Base-by-base conservation (phyloP, 495 filamentous ascomycete species). In the Chlorociboria aeruginascens region DNA sequence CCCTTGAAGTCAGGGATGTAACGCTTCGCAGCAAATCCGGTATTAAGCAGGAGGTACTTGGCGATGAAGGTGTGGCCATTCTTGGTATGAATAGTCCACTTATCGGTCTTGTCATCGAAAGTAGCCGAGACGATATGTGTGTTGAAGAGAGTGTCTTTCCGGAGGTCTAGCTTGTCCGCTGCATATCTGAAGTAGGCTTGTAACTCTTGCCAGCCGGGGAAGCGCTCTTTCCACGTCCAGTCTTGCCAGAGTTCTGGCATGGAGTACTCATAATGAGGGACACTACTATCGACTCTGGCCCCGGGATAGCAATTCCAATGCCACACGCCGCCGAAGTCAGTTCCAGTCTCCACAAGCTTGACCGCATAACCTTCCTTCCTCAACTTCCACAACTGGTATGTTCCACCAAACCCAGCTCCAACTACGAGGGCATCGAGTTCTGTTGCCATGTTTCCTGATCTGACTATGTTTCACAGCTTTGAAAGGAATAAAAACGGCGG, bases 201-300 rank as follows among this genome's bases (percentile, higher is more conserved):
- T 0, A 71, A 58, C 51, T 71, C 69, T 3, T 55, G 36, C 37
- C 54, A 60, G 9, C 51, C 59, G 0, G 67, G 64, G 46, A 67
- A 73, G 16, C 62, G 58, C 48, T 67, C 64, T 8, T 58, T 57
- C 67, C 67, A 73, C n/a, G 55, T 60, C 66, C 67, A 71, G 37
- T 67, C 64, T 59, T 67, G 55, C 48, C 58, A 69, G n/a, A 31
- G 16, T 29, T 43, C 40, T 12, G 25, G 12, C 3, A 12, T 10
- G 16, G 20, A 43, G 28, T 29, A 28, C 14, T 43, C 8, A 51
- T 72, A 72, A 12, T 16, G 10, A 16, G 43, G 43, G n/a, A 25
- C 17, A 8, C 6, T 25, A 28, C 8, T 12, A 16, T 46, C 43
- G 6, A 46, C 43, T 20, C 43, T 29, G 35, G 43, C 43, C 3